phyloP scores from a whole-genome alignment of 2,329 filamentous ascomycete species.

The Teratosphaeria viscida region DNA sequence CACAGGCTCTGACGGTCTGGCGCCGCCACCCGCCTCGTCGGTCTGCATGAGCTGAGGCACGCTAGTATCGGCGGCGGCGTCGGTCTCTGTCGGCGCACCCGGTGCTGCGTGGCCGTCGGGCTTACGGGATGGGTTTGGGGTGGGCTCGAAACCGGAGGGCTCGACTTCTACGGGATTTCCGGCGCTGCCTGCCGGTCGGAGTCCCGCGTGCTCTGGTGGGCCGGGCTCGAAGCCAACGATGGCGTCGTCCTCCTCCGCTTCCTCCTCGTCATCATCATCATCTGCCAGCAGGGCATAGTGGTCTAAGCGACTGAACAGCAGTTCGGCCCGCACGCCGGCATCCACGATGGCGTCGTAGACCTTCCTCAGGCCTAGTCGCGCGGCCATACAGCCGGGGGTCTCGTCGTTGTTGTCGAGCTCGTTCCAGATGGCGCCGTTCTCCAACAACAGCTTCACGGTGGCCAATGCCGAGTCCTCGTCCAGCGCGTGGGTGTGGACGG shows the following conservation, averaged over 20 bases:
- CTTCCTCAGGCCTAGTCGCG: constrained; percentile 52
- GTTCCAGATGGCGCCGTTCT: constrained; percentile 94
- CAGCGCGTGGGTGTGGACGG: constrained; percentile 22
- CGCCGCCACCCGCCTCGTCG: constrained; percentile 16
- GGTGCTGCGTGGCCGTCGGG: constrained; percentile 9
- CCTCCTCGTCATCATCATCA: constrained; percentile 42
- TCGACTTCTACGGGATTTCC: constrained; percentile 1
- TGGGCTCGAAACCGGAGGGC: constrained; percentile 20
- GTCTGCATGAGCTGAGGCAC: constrained; percentile 17
- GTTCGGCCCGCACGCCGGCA: constrained; percentile 80
- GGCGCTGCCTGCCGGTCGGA: neutral
- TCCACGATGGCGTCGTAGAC: constrained; percentile 79
- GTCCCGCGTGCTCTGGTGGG: constrained; percentile 8
- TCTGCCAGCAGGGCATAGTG: constrained; percentile 66
- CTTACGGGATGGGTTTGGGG: constrained; percentile 23
- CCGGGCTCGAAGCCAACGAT: constrained; percentile 25
- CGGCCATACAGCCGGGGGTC: constrained; percentile 82
- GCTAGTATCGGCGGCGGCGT: constrained; percentile 6
- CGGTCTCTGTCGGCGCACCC: constrained; percentile 4
- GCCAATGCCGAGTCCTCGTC: constrained; percentile 52
- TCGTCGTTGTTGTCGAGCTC: constrained; percentile 78
- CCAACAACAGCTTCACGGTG: constrained; percentile 64
- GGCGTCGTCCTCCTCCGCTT: constrained; percentile 23
- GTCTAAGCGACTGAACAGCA: constrained; percentile 72
- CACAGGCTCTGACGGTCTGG: constrained; percentile 13